Evolutionary conservation across 2,329 filamentous ascomycete genomes (phyloP).

Genomic region (Epichloe aotearoae): DNA sequence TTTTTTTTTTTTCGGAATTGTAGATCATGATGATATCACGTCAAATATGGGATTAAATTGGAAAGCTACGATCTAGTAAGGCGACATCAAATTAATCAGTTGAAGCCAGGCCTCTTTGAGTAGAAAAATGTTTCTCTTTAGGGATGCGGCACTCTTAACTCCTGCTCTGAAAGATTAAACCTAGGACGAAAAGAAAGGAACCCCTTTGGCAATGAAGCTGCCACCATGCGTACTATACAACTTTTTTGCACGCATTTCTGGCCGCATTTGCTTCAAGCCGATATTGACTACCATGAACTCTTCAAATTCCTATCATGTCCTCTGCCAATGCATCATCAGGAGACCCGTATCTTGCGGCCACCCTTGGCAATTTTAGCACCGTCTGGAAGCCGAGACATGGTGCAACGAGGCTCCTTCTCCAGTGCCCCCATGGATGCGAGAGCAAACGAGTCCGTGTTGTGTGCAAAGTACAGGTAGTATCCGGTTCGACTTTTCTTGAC

Average conservation of each 20-base stretch:
- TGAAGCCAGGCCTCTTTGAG: neutral
- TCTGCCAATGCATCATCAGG: slow-evolving; percentile 10
- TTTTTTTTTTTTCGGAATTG: neutral
- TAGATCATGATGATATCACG: slow-evolving; percentile 7
- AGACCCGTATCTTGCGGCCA: slow-evolving; percentile 33
- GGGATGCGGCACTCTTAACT: neutral
- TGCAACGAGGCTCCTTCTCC: slow-evolving; percentile 61
- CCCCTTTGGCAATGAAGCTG: neutral
- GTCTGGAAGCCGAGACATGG: slow-evolving; percentile 67
- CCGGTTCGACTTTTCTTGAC: slow-evolving; percentile 73
- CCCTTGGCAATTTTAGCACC: slow-evolving; percentile 41
- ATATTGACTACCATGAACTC: too few species aligned
- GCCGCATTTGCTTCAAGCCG: neutral
- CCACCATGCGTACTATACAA: neutral
- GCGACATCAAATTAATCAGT: neutral
- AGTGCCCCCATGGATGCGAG: slow-evolving; percentile 77
- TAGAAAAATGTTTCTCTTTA: neutral
- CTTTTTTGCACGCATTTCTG: neutral
- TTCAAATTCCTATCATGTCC: neutral
- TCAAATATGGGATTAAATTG: neutral
- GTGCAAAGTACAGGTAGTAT: slow-evolving; percentile 80
- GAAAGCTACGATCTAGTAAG: neutral
- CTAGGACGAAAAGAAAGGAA: neutral
- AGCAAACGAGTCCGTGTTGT: slow-evolving; percentile 86
- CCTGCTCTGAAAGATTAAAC: neutral